Conservation (phyloP, 2,329 filamentous ascomycete genomes). For the Ceratocystis papillata region DNA sequence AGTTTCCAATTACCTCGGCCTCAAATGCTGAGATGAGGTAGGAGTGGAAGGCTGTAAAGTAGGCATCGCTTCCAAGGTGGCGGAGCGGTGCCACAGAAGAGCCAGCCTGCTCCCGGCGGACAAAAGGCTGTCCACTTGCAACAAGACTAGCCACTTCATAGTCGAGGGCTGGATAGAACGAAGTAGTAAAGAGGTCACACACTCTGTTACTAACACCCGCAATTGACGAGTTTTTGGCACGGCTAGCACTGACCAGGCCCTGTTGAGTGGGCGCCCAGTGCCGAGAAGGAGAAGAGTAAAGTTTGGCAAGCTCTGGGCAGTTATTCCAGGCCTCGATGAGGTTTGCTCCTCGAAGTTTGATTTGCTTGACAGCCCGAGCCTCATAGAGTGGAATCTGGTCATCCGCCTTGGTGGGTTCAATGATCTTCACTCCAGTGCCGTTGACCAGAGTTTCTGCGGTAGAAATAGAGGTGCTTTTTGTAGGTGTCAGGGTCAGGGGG, state of each 20-base stretch:
- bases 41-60: conserved; percentile 13
- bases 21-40: conserved; percentile 9
- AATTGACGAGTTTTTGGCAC: neutral
- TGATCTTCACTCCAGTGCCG: neutral
- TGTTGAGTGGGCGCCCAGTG: conserved; percentile 5
- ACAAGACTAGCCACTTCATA: neutral
- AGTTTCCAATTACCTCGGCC: conserved; percentile 8
- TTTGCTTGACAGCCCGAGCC: neutral
- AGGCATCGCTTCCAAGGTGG: conserved; percentile 4
- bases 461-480: neutral
- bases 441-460: neutral
- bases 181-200: neutral
- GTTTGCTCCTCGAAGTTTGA: neutral
- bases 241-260: neutral
- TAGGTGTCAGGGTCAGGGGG: neutral
- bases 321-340: conserved; percentile 9
- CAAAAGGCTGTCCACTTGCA: neutral
- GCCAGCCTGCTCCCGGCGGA: neutral
- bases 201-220: neutral
- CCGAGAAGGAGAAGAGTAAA: neutral
- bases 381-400: neutral
- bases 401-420: neutral
- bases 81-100: neutral
- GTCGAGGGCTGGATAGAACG: neutral
- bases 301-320: neutral